Conservation (phyloP, 2,329 filamentous ascomycete genomes). For the Leptosphaerulina australis region DNA sequence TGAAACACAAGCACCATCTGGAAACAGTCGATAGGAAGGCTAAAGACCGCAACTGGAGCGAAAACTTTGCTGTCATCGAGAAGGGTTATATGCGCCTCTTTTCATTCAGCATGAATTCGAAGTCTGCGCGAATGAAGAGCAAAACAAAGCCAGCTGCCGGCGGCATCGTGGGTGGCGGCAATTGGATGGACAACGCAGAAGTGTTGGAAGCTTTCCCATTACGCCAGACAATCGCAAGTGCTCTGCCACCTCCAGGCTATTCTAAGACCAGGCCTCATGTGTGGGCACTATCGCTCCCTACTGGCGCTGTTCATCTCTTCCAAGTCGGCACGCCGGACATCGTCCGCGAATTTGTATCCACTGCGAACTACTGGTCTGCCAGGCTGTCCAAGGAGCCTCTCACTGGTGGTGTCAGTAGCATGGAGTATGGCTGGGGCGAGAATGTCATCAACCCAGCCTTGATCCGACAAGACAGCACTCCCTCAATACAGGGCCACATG, state of each 20-base stretch:
- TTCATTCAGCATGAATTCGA: conserved; percentile 80
- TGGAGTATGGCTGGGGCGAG: conserved; percentile 97
- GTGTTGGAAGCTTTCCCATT: conserved; percentile 86
- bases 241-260: conserved; percentile 88
- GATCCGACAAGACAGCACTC: conserved; percentile 50
- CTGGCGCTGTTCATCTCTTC: conserved; percentile 95
- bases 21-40: conserved; percentile 89
- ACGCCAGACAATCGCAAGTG: conserved; percentile 88
- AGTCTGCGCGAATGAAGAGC: conserved; percentile 72
- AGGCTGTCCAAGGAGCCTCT: conserved; percentile 91
- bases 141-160: conserved; percentile 63
- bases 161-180: conserved; percentile 86
- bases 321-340: conserved; percentile 96
- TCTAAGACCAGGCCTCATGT: conserved; percentile 89
- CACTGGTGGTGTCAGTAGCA: conserved; percentile 90
- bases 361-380: conserved; percentile 97
- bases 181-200: conserved; percentile 97
- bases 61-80: conserved; percentile 95
- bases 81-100: conserved; percentile 94
- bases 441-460: conserved; percentile 68
- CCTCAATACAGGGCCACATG: conserved; percentile 42
- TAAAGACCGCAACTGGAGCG: conserved; percentile 91
- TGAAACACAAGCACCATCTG: conserved; percentile 95
- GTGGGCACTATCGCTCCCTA: conserved; percentile 90
- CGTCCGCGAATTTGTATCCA: conserved; percentile 89